Evolutionary conservation across 176 grass and related monocot species (phyloP), one percentile per base, ranked within the genome.

Genomic region (Paspalum notatum): DNA sequence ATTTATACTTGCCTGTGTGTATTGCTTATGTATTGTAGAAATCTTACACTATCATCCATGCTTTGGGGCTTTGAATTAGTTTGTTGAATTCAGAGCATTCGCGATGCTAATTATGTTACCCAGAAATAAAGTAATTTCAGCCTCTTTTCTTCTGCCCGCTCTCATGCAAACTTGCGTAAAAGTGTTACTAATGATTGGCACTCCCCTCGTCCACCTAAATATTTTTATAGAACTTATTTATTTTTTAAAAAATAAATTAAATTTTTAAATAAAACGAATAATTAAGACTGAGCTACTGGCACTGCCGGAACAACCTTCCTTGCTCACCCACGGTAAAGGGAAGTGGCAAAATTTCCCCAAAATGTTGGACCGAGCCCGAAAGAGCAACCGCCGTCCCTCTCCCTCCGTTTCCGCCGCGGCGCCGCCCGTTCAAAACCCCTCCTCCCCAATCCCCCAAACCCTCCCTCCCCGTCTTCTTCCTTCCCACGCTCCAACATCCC

Each of bases 341-440:
- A 0, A 12, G 58, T 24, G 5, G 59, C 65, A 21, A 78, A 58
- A 78, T 39, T 44, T 10, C 83, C 70, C 77, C 76, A n/a, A 48
- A 50, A 43, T 61, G 66, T 4, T n/a, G 40, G 5, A 32, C 75
- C 17, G 60, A 39, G 11, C 17, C 47, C 51, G 8, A 37, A 64
- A 62, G 42, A 62, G 14, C 27, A 22, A 7, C n/a, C 64, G n/a
- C 52, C 37, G n/a, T 44, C 42, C 74, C 26, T n/a, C 38, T 7
- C 38, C 13, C 61, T 18, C n/a, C 73, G 2, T 39, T 50, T 51
- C 80, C 26, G 11, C 80, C 21, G 42, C 37, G 11, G 1, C 60
- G 50, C 58, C 50, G 27, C 65, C 39, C 24, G 37, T 85, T 78
- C 83, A 77, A 90, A 85, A 68, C 50, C 80, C 20, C 18, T 6